Base-by-base conservation (phyloP, 2,329 filamentous ascomycete species). In the Geosmithia morbida region DNA sequence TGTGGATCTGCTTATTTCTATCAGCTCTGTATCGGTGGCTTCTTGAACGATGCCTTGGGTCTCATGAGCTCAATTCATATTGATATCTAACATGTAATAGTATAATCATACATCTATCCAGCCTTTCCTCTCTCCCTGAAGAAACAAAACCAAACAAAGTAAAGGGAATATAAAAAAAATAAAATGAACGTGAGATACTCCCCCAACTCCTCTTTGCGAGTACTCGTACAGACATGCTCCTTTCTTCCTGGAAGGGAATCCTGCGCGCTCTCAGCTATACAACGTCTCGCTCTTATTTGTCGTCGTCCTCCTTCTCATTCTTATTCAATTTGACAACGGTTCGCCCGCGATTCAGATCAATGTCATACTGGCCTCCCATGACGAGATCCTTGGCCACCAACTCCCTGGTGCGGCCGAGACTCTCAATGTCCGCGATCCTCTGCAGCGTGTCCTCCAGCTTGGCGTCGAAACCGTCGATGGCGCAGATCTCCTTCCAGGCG, bases 331-430 rank as follows among this genome's bases (percentile, higher is more conserved):
- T 65, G 18, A 75, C 61, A 2, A 63, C 63, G 5, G 69, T 58
- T 26, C 63, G 62, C 51, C 62, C 65, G 30, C 61, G 60, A 33
- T 61, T 62, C 48, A 60, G 62, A 45, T 64, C 58, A 51, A 90
- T 74, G 51, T 79, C 74, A 59, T 95, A 96, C 61, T 83, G 83
- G 2, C 88, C 88, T 13, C 85, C 81, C 30, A 89, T 70, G 58
- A 92, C 90, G 40, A 97, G 71, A 62, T 97, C 92, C 68, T 98
- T 98, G 53, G 94, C 85, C 1, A 94, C 94, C 46, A 98, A 63
- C 66, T 98, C 92, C 51, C 90, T 80, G n/a, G 92, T 98, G 52
- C 92, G 74, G 37, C 89, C 90, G 51, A 98, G 71, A 57, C 83
- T 89, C 70, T 98, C 92, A 59, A 98, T 98, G 53, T 84, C 89